Conservation (phyloP, 371 early-diverging fungal genomes). For the Haplosporangium sp. region DNA sequence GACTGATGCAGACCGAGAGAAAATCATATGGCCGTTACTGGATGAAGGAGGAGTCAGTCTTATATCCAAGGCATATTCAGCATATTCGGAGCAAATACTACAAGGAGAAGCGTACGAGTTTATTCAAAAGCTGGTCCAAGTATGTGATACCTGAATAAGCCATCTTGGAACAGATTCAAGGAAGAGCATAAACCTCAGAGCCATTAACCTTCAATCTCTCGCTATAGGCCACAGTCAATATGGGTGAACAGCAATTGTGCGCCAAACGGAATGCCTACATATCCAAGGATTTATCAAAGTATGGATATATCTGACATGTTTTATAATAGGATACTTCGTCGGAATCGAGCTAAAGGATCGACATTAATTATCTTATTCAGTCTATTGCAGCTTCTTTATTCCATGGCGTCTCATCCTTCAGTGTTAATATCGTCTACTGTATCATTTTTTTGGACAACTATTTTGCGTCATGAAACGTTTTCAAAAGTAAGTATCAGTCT, state of each 20-base stretch:
- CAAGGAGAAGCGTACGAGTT: conserved; percentile 58
- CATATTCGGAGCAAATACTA: conserved; percentile 12
- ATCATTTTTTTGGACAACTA: conserved; percentile 50
- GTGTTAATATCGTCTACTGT: conserved; percentile 32
- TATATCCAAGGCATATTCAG: conserved; percentile 34
- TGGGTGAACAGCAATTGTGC: conserved; percentile 61
- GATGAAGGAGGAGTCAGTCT: conserved; percentile 54
- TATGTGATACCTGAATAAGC: conserved; percentile 7
- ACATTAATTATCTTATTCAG: conserved; percentile 15
- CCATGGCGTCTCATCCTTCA: conserved; percentile 54
- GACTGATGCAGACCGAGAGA: conserved; percentile 48
- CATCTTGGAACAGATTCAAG: neutral
- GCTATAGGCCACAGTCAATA: conserved; percentile 53
- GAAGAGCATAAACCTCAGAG: neutral
- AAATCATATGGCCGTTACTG: conserved; percentile 59
- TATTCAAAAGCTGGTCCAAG: conserved; percentile 61
- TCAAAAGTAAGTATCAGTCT: conserved; percentile 28
- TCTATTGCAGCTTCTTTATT: conserved; percentile 45
- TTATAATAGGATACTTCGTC: conserved; percentile 8
- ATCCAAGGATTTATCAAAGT: conserved; percentile 56
- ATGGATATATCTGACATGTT: neutral
- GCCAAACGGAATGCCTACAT: conserved; percentile 47
- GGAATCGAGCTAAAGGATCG: neutral
- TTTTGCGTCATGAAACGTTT: conserved; percentile 43
- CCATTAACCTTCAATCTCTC: neutral